Evolutionary conservation across 495 filamentous ascomycete genomes (phyloP), one percentile per base, ranked within the genome.

Genomic region (Filosporella fistucella): DNA sequence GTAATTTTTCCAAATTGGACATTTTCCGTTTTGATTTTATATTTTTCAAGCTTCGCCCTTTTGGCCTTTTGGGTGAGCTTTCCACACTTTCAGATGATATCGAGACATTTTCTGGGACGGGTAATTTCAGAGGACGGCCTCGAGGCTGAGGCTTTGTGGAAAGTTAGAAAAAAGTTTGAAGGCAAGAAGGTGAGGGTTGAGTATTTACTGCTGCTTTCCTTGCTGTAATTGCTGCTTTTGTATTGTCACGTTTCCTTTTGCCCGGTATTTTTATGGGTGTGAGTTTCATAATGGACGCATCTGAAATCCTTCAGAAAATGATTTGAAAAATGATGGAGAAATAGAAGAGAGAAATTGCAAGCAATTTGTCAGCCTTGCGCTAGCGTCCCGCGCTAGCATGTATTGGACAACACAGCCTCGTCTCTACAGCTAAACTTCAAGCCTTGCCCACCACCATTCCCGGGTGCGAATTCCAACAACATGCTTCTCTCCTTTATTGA

Each of bases 1-100:
- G 78, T 1, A 82, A 60, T 10, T 54, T 51, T 53, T 81, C 78
- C 4, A 82, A 61, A 14, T 43, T 47, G 4, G 70, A 72, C 35
- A 69, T 56, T 6, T 51, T 54, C 4, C 53, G 57, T 38, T 47
- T 60, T 21, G 50, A 53, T 21, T 55, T 58, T 23, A 55, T 35
- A 24, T 47, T 46, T 25, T 47, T 48, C 4, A 55, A 20, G 7
- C 50, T 40, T 35, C 54, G 36, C 20, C 35, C 48, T 21, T 44
- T 56, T n/a, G 2, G 21, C n/a, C 8, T 46, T 42, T 28, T 49
- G 47, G 5, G 12, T 2, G 9, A 10, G 1, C 18, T 21, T 24
- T n/a, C n/a, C 18, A n/a, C 30, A 18, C 21, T 32, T 38, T 14
- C 10, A 18, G 14, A 2, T 2, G 23, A 21, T 28, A 18, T 8